These are phyloP conservation scores for Tetrahymena thermophila DNA, from an alignment of 73 alveolate genomes.

Conservation along the genomic window DNA sequence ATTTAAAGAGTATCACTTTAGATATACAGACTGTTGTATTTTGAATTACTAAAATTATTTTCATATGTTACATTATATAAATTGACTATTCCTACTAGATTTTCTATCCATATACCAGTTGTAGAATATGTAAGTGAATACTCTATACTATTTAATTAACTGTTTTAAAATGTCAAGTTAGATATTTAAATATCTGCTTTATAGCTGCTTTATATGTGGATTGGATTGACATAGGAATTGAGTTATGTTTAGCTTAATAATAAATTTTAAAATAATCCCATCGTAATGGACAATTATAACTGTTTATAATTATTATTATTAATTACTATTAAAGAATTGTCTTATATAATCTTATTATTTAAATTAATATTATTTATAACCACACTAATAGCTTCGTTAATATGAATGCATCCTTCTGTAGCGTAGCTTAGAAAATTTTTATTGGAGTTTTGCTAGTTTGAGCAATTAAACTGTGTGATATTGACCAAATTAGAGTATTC, in stretches of 20 bases:
- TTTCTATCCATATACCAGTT: background rate
- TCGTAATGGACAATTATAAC: no score
- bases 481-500: background rate
- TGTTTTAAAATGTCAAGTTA: no score
- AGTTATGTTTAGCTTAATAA: background rate
- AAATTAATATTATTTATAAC: no score
- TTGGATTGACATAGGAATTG: background rate
- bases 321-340: background rate
- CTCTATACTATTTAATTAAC: no score
- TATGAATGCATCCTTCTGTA: background rate
- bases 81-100: background rate
- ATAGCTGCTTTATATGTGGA: background rate
- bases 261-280: no score
- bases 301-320: no score
- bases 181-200: background rate
- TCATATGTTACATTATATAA: background rate
- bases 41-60: background rate
- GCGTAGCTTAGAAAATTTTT: no score
- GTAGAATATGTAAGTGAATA: background rate
- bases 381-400: background rate
- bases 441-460: no score
- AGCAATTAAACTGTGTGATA: background rate
- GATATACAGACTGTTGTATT: background rate
- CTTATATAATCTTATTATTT: background rate
- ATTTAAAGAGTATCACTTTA: background rate